Evolutionary conservation across 2,329 filamentous ascomycete species (phyloP).

Genomic region (Talaromyces sp.): DNA sequence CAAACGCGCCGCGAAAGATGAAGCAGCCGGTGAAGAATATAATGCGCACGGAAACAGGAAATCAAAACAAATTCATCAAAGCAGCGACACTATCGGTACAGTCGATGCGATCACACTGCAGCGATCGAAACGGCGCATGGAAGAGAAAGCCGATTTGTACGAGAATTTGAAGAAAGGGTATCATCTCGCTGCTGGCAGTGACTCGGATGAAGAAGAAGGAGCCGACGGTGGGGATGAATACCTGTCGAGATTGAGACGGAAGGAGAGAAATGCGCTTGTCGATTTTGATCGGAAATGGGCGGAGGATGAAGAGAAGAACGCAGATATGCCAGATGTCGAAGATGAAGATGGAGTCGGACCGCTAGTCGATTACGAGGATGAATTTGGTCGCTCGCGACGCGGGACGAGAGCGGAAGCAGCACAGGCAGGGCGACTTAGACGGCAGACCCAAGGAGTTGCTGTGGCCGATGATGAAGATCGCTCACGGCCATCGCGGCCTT

Average conservation of each 20-base stretch:
- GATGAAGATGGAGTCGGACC: constrained; percentile 51
- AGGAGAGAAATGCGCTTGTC: constrained; percentile 58
- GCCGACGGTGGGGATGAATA: constrained; percentile 34
- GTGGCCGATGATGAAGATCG: constrained; percentile 23
- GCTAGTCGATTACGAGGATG: constrained; percentile 82
- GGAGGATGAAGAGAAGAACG: constrained; percentile 53
- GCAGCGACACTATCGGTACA: constrained; percentile 56
- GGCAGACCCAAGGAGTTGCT: constrained; percentile 21
- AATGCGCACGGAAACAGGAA: constrained; percentile 28
- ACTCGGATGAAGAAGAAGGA: constrained; percentile 34
- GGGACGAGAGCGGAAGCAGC: constrained; percentile 68
- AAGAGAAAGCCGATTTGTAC: constrained; percentile 85
- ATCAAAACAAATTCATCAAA: constrained; percentile 59
- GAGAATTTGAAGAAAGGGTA: constrained; percentile 88
- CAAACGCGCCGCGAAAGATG: constrained; percentile 60
- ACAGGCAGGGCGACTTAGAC: constrained; percentile 56
- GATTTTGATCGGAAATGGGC: constrained; percentile 98
- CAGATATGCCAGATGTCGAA: constrained; percentile 30
- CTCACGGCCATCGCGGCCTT: constrained; percentile 54
- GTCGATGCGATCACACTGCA: constrained; percentile 57
- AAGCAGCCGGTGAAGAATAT: constrained; percentile 52
- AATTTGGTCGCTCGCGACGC: constrained; percentile 78
- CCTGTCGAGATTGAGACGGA: constrained; percentile 58
- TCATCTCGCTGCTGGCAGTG: constrained; percentile 52
- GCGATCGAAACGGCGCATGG: constrained; percentile 75